Base-by-base conservation (phyloP, 2,329 filamentous ascomycete species). In the Exophiala viscosa region DNA sequence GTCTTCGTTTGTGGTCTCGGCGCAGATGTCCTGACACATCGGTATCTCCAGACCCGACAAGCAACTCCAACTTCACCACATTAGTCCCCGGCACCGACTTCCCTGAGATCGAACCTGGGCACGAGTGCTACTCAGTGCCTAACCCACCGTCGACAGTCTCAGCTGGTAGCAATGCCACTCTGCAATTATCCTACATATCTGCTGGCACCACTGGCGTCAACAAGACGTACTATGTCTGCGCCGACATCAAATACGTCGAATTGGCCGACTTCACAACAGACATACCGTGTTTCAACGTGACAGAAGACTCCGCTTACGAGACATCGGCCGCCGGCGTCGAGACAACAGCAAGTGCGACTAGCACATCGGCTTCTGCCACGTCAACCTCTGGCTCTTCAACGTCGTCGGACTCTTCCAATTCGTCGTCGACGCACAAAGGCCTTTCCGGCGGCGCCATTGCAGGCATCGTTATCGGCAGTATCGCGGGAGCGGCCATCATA, bases 251-350 rank as follows among this genome's bases (percentile, higher is more conserved):
- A 5, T 75, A 75, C 48, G 67, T 76, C 20, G 58, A 70, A 2
- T 58, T 68, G 1, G 65, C 63, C 50, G 62, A 70, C 17, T 76
- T 76, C 56, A 71, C 64, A 1, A 62, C 65, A 35, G 65, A 70
- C 33, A 67, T 74, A 8, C 73, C 73, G 0, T 76, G 75, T 64
- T 76, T 76, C 67, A 76, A 77, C 51, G 72, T 73, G 3, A 74
- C 73, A 0, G 62, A 64, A 11, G 65, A 68, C 13, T 3, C 20
- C 20, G 20, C 20, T 23, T 23, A 23, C 20, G 3, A 3, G 20
- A 23, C 20, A 23, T 23, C 20, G 20, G 20, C 20, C 6, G 20
- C 20, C 6, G 20, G 20, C 6, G 20, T 23, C 20, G 20, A 23
- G 64, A 69, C 17, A 70, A 71, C 56, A 61, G 39, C 41, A 38